These are phyloP conservation scores for Heritiera fomes DNA, from an alignment of 345 rosid genomes.

Conservation along the genomic window DNA sequence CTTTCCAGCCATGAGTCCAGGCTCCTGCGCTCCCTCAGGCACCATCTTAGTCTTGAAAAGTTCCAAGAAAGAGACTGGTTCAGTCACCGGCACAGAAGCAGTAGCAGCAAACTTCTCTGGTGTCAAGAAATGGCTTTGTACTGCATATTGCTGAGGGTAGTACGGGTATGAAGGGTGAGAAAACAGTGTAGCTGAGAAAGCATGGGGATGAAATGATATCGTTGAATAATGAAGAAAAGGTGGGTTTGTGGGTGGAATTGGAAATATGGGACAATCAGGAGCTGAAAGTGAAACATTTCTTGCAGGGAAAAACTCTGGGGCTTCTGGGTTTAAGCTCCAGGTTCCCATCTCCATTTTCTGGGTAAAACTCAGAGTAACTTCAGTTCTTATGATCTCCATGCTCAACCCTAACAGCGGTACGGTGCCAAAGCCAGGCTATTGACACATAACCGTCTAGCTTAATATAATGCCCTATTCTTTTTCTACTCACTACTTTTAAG, in stretches of 20 bases:
- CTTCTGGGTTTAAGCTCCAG: constrained; percentile 9
- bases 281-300: neutral
- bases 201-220: neutral
- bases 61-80: neutral
- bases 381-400: neutral
- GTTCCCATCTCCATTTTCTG: neutral
- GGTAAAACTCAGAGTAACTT: neutral
- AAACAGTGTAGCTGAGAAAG: neutral
- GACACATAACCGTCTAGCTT: neutral
- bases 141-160: neutral
- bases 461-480: neutral
- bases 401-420: neutral
- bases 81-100: neutral
- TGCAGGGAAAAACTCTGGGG: constrained; percentile 16
- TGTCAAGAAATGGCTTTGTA: neutral
- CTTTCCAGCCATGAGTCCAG: too few species aligned
- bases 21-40: neutral
- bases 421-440: too few species aligned
- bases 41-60: neutral
- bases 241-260: neutral
- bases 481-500: neutral
- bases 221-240: neutral
- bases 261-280: neutral
- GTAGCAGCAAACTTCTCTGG: neutral
- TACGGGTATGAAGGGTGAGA: neutral